Evolutionary conservation across 345 rosid species (phyloP), one percentile per base, ranked within the genome.

Genomic region (Tarenaya hassleriana): DNA sequence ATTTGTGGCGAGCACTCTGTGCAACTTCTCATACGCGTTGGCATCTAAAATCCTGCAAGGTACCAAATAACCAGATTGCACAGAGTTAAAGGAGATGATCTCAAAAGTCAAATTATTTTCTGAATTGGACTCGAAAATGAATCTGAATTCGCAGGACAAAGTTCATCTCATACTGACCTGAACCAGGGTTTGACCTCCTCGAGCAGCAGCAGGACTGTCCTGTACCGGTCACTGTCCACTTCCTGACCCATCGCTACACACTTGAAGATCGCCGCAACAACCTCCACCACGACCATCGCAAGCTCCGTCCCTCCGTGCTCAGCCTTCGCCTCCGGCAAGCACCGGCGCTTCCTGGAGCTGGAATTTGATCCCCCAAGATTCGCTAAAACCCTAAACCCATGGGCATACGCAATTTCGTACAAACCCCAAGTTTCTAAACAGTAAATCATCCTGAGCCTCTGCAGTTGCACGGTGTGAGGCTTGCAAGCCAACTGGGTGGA

Each of bases 171-270:
- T 41, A 62, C 71, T 52, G 14, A 91, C 98, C 84, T 60, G 69
- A 76, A 74, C 90, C 98, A 92, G 9, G 54, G 80, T 43, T 56
- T 59, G 16, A 76, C 90, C 73, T 88, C 94, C 39, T 72, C 74
- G 8, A 83, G 73, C 70, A 92, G 45, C 19, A 46, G 27, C 16
- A 84, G 67, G 16, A 64, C 68, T 52, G 42, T 76, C 40, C 55
- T 62, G 60, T 74, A 81, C 61, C 53, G 71, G 41, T 24, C 56
- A 15, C 48, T 48, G 7, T 72, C 86, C 51, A 48, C 58, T 29
- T 79, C 75, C 60, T 60, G 66, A 14, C 57, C 52, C 75, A 67
- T 59, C 1, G 81, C 83, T 38, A 70, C 73, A 18, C 76, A 77
- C 66, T 73, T 83, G 33, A 83, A 75, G 9, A 81, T 61, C 7